A percentile compares a stretch with the other conserved stretches of the same genome.
phyloP scores from a whole-genome alignment of 2,329 filamentous ascomycete genomes.

The Ambrosiella beaveri region DNA sequence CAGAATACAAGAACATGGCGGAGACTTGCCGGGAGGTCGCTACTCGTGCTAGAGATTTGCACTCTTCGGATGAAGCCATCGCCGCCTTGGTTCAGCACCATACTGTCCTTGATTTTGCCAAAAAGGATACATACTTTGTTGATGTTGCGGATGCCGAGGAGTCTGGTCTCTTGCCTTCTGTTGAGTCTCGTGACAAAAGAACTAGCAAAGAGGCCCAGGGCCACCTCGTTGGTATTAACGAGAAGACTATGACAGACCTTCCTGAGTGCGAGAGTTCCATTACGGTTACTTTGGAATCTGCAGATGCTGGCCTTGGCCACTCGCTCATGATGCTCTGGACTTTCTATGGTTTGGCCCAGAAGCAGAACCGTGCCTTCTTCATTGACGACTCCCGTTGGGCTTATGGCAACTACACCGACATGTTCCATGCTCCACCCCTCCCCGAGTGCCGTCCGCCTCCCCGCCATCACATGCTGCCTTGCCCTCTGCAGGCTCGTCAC shows the following conservation, averaged over 20 bases:
- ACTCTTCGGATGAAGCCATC: slow-evolving; percentile 21
- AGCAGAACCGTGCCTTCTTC: slow-evolving; percentile 63
- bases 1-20: slow-evolving; percentile 55
- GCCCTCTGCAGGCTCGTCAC: slow-evolving; percentile 58
- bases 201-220: slow-evolving; percentile 20
- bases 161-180: slow-evolving; percentile 39
- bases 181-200: slow-evolving; percentile 21
- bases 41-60: slow-evolving; percentile 33
- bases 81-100: slow-evolving; percentile 17
- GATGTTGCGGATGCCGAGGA: slow-evolving; percentile 57
- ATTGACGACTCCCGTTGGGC: slow-evolving; percentile 72
- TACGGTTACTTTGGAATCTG: slow-evolving; percentile 58
- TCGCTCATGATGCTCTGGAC: slow-evolving; percentile 68
- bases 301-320: slow-evolving; percentile 60
- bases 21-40: slow-evolving; percentile 49
- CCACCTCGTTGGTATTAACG: slow-evolving; percentile 31
- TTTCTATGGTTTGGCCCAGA: slow-evolving; percentile 61
- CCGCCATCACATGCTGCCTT: slow-evolving; percentile 60
- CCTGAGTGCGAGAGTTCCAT: slow-evolving; percentile 52
- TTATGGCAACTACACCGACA: slow-evolving; percentile 57
- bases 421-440: slow-evolving; percentile 50
- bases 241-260: slow-evolving; percentile 26
- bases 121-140: slow-evolving; percentile 50
- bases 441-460: slow-evolving; percentile 54
- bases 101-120: slow-evolving; percentile 23